Evolutionary conservation across 495 filamentous ascomycete genomes (phyloP).

Genomic region (Chaetomium tenue): DNA sequence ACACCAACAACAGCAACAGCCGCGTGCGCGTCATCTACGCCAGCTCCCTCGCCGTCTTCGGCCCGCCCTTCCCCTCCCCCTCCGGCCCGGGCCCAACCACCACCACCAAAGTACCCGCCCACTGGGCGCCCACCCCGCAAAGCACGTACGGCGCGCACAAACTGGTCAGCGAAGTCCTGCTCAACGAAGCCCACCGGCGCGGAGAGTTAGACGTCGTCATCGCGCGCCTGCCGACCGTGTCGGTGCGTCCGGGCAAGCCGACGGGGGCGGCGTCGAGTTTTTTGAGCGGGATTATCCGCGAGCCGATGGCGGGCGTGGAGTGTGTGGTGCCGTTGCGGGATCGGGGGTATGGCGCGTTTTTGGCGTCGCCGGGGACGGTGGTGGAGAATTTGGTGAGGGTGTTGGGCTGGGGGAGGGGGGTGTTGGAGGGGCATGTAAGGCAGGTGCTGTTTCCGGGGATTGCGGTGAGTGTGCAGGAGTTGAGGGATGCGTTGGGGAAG

Average conservation of each 20-base stretch:
- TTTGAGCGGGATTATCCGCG: slow-evolving; percentile 62
- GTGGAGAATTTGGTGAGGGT: slow-evolving; percentile 70
- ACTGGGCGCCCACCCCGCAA: slow-evolving; percentile 62
- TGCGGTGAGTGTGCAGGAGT: slow-evolving; percentile 67
- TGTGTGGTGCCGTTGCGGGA: slow-evolving; percentile 61
- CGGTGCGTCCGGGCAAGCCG: slow-evolving; percentile 70
- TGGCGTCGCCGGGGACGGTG: slow-evolving; percentile 65
- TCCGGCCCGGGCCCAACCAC: not conserved
- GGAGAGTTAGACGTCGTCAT: slow-evolving; percentile 65
- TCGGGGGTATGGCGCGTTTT: slow-evolving; percentile 60
- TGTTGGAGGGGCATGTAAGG: slow-evolving; percentile 56
- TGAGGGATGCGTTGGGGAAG: slow-evolving; percentile 69
- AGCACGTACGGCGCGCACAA: slow-evolving; percentile 79
- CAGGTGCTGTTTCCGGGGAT: slow-evolving; percentile 73
- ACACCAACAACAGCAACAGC: too few relatives aligned
- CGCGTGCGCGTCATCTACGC: slow-evolving; percentile 66
- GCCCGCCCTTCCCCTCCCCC: slow-evolving; percentile 27
- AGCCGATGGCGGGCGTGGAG: slow-evolving; percentile 58
- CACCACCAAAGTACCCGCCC: not conserved
- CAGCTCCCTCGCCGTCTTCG: slow-evolving; percentile 44
- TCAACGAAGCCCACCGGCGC: slow-evolving; percentile 74
- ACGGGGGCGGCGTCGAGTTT: slow-evolving; percentile 75
- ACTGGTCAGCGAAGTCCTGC: slow-evolving; percentile 66
- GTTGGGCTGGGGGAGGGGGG: slow-evolving; percentile 53
- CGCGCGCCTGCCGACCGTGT: slow-evolving; percentile 72